Conservation (phyloP, 2,329 filamentous ascomycete species). For the Sphaerulina musiva region DNA sequence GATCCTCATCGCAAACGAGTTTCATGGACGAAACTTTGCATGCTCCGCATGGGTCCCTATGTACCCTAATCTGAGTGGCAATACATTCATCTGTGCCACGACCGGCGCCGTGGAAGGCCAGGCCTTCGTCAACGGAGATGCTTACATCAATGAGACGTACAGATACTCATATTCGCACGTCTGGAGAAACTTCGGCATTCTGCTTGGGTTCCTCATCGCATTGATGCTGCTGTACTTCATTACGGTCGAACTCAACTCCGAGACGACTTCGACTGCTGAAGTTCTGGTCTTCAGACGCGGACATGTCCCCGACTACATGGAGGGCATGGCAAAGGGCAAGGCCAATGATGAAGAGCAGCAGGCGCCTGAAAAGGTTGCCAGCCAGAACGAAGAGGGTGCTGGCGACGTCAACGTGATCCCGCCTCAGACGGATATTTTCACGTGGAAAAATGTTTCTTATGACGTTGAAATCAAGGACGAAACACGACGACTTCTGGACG, state of each 20-base stretch:
- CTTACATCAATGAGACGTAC: slow-evolving; percentile 32
- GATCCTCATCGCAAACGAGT: slow-evolving; percentile 51
- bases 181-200: slow-evolving; percentile 59
- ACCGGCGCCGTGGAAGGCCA: slow-evolving; percentile 38
- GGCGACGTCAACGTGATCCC: slow-evolving; percentile 36
- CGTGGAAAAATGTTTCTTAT: slow-evolving; percentile 52
- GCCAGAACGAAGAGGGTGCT: slow-evolving; percentile 23
- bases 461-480: slow-evolving; percentile 49
- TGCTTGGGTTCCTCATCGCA: slow-evolving; percentile 56
- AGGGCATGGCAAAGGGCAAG: slow-evolving; percentile 28
- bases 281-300: slow-evolving; percentile 56
- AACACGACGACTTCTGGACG: slow-evolving; percentile 47
- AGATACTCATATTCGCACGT: slow-evolving; percentile 39
- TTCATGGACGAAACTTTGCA: slow-evolving; percentile 34
- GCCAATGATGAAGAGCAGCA: slow-evolving; percentile 34
- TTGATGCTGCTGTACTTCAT: slow-evolving; percentile 60
- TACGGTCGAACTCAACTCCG: slow-evolving; percentile 59
- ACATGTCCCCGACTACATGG: slow-evolving; percentile 39
- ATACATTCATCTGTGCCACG: slow-evolving; percentile 35
- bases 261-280: slow-evolving; percentile 58
- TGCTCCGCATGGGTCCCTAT: slow-evolving; percentile 37
- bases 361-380: slow-evolving; percentile 26
- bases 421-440: slow-evolving; percentile 40
- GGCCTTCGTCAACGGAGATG: slow-evolving; percentile 36
- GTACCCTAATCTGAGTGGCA: slow-evolving; percentile 29